phyloP scores from a whole-genome alignment of 371 early-diverging fungal species.

The Haplosporangium sp. region DNA sequence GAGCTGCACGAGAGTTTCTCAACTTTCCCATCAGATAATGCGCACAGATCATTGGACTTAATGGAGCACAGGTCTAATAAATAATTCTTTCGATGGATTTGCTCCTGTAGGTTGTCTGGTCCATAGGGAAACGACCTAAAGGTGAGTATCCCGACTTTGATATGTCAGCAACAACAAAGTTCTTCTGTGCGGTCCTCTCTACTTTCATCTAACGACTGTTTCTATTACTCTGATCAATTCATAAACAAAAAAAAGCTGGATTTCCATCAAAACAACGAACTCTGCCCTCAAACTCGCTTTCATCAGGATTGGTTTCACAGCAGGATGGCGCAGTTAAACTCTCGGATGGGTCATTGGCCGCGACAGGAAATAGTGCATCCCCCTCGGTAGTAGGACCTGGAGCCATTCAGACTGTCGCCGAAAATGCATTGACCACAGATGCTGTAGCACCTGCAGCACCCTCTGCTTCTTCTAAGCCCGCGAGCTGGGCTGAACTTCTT shows the following conservation, averaged over 20 bases:
- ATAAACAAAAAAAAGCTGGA: conserved; percentile 13
- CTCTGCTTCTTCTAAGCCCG: conserved; percentile 57
- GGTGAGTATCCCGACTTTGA: conserved; percentile 9
- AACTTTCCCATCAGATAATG: not conserved
- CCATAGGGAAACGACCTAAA: conserved; percentile 38
- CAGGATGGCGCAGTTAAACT: conserved; percentile 32
- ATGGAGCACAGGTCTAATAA: conserved; percentile 9
- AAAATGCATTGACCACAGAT: not conserved
- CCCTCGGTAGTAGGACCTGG: conserved; percentile 1
- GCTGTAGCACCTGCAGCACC: conserved; percentile 26
- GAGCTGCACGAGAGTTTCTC: conserved; percentile 1
- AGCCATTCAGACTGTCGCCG: not conserved
- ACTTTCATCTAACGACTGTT: not conserved
- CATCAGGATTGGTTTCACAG: conserved; percentile 3
- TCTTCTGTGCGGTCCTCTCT: not conserved
- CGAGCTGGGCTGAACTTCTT: conserved; percentile 73
- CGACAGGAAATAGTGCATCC: conserved; percentile 3
- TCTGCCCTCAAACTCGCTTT: conserved; percentile 5
- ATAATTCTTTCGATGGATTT: conserved; percentile 1
- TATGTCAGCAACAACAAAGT: not conserved
- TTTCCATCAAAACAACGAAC: conserved; percentile 31
- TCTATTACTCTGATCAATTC: not conserved
- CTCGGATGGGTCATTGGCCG: conserved; percentile 1
- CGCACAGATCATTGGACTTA: conserved; percentile 7
- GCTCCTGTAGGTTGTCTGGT: conserved; percentile 29